Evolutionary conservation across 495 filamentous ascomycete genomes (phyloP).

Genomic region (Annulohypoxylon moriforme): DNA sequence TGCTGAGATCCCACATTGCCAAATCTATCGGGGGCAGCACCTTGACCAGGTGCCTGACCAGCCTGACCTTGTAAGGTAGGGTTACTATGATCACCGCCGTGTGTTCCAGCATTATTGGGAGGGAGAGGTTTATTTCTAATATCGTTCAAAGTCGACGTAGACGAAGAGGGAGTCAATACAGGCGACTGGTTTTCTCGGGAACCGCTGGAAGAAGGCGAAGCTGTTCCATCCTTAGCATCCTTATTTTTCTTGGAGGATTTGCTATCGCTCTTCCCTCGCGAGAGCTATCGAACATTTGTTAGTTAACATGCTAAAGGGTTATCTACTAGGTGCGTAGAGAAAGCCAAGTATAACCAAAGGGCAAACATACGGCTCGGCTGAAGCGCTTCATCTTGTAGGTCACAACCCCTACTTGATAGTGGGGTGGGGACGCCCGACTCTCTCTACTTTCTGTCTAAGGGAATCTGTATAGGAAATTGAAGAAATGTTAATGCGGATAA

Average conservation of each 20-base stretch:
- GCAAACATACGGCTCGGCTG: conserved; percentile 89
- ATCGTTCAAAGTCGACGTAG: conserved; percentile 87
- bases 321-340: not conserved
- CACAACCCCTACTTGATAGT: conserved; percentile 52
- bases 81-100: conserved; percentile 58
- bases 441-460: conserved; percentile 22
- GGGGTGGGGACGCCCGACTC: conserved; percentile 47
- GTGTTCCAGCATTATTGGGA: conserved; percentile 70
- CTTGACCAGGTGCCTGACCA: conserved; percentile 40
- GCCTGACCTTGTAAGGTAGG: conserved; percentile 57
- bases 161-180: conserved; percentile 79
- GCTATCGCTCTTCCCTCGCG: conserved; percentile 90
- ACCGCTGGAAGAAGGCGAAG: conserved; percentile 74
- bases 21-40: conserved; percentile 59
- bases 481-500: conserved; percentile 12
- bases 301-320: conserved; percentile 15
- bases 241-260: conserved; percentile 97
- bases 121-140: conserved; percentile 83
- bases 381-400: conserved; percentile 92
- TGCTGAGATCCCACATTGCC: conserved; percentile 52
- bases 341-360: not conserved
- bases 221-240: conserved; percentile 78
- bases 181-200: conserved; percentile 69
- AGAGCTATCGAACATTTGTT: conserved; percentile 75
- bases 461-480: conserved; percentile 14